Percentiles rank a stretch among this genome's conserved stretches.
phyloP scores from a whole-genome alignment of 768 basidiomycete species.

The Tricholoma sp. region DNA sequence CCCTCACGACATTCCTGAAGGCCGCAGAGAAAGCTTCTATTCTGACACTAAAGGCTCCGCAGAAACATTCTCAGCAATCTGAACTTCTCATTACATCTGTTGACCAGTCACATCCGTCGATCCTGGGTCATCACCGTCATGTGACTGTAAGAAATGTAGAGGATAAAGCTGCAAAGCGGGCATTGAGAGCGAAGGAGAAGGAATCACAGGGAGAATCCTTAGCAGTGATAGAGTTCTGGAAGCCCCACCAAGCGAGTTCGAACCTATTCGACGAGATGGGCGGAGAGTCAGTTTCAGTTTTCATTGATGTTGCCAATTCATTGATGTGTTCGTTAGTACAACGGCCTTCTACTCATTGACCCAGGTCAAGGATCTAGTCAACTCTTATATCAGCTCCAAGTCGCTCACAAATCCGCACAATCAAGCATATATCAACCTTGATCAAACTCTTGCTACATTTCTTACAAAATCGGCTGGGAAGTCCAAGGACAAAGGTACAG shows the following conservation, averaged over 20 bases:
- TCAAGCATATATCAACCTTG: conserved; percentile 68
- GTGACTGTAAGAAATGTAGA: conserved; percentile 66
- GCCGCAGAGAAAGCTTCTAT: conserved; percentile 68
- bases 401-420: conserved; percentile 62
- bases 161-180: conserved; percentile 54
- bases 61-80: conserved; percentile 41
- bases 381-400: conserved; percentile 56
- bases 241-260: conserved; percentile 54
- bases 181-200: conserved; percentile 44
- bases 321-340: conserved; percentile 31
- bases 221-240: conserved; percentile 68
- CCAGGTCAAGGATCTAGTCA: conserved; percentile 55
- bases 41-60: conserved; percentile 63
- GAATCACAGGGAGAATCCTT: conserved; percentile 44
- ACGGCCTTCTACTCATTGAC: conserved; percentile 46
- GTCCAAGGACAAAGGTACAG: conserved; percentile 24
- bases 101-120: conserved; percentile 50
- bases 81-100: conserved; percentile 54
- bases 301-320: background rate
- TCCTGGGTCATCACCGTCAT: conserved; percentile 46
- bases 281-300: conserved; percentile 45
- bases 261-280: conserved; percentile 61
- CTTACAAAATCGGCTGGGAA: conserved; percentile 30
- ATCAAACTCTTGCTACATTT: conserved; percentile 37
- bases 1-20: conserved; percentile 78